A percentile compares a stretch with the other conserved stretches of the same genome.
phyloP scores from a whole-genome alignment of 179 eudicot species.

The Silene coronaria region DNA sequence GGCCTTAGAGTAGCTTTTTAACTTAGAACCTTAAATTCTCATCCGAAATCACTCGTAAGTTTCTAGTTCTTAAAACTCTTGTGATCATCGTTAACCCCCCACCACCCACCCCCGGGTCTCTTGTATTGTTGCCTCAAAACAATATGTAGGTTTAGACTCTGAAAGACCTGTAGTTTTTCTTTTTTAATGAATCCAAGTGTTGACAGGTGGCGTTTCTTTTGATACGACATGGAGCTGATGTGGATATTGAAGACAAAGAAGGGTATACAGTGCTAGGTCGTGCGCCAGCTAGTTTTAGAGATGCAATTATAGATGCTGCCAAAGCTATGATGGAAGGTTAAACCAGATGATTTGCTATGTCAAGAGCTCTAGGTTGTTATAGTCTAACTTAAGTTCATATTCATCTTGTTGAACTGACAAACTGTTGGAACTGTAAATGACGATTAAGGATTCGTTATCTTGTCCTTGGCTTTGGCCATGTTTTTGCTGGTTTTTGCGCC shows the following conservation, averaged over 20 bases:
- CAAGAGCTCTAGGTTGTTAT: background rate
- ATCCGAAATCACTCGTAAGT: no score
- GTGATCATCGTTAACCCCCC: no score
- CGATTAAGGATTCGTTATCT: background rate
- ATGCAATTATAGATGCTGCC: conserved; percentile 67
- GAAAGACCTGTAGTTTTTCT: background rate
- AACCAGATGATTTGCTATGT: conserved; percentile 5
- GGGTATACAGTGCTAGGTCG: conserved; percentile 89
- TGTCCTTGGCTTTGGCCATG: background rate
- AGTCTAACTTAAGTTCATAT: background rate
- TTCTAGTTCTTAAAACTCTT: no score
- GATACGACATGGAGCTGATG: conserved; percentile 93
- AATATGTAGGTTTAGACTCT: background rate
- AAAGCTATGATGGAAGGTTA: conserved; percentile 86
- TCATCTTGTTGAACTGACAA: background rate
- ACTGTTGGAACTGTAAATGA: conserved; percentile 7
- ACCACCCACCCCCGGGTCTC: no score
- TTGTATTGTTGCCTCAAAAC: background rate
- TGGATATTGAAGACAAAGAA: conserved; percentile 86
- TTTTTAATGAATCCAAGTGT: background rate
- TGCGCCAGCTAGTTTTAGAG: conserved; percentile 61
- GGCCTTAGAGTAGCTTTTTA: background rate
- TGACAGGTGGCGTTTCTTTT: conserved; percentile 68
- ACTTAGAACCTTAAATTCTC: no score
- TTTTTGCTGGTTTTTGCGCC: background rate